These are phyloP conservation scores for Solanum rostratum DNA, from an alignment of 257 asterid species.

Conservation along the genomic window DNA sequence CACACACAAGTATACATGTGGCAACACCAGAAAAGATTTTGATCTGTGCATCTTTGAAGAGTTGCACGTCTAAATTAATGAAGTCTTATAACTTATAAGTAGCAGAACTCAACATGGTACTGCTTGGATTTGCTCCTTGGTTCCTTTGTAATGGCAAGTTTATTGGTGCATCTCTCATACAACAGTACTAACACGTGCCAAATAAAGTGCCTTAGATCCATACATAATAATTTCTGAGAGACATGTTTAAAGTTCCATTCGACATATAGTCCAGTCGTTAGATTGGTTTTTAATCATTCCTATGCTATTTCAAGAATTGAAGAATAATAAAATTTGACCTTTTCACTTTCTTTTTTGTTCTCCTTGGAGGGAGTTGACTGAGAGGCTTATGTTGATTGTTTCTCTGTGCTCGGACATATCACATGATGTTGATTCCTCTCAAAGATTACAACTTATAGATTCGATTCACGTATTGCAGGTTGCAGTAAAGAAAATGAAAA, in stretches of 20 bases:
- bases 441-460: not conserved
- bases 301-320: not conserved
- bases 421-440: not conserved
- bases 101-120: not conserved
- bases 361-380: not conserved
- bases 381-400: not conserved
- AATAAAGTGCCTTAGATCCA: not conserved
- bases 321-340: not conserved
- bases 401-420: not conserved
- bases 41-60: not conserved
- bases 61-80: not conserved
- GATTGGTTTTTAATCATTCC: not conserved
- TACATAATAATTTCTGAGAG: not conserved
- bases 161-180: not conserved
- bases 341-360: not conserved
- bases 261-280: not conserved
- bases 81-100: not conserved
- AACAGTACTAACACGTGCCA: not conserved
- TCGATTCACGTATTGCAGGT: constrained; percentile 37
- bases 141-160: not conserved
- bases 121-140: not conserved
- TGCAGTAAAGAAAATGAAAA: constrained; percentile 92
- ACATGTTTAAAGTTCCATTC: not conserved
- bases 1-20: not conserved
- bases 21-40: not conserved